These are phyloP conservation scores for Wickerhamiella brachini DNA, from an alignment of 805 yeast genomes.

Conservation along the genomic window DNA sequence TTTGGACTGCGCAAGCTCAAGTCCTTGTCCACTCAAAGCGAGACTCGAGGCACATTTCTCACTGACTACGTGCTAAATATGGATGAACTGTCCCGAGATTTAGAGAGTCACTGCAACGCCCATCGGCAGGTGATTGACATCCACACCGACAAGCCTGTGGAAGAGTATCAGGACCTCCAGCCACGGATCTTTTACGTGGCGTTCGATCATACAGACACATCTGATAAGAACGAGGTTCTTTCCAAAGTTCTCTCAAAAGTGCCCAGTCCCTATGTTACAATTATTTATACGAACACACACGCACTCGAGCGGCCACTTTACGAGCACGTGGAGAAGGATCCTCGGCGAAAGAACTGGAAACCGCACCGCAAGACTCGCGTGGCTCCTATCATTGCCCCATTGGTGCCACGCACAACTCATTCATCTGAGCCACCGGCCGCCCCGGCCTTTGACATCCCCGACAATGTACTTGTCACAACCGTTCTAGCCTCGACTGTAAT, in stretches of 20 bases:
- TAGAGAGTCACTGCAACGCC: slow-evolving; percentile 17
- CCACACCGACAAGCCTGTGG: slow-evolving; percentile 3
- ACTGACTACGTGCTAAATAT: slow-evolving; percentile 12
- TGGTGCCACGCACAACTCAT: slow-evolving; percentile 1
- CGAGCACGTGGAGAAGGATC: slow-evolving; percentile 19
- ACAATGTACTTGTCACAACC: slow-evolving; percentile 13
- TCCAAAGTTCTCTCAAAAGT: slow-evolving; percentile 46
- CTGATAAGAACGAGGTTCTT: slow-evolving; percentile 28
- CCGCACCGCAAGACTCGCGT: slow-evolving; percentile 7
- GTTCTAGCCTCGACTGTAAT: slow-evolving; percentile 10
- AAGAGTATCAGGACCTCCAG: slow-evolving; percentile 8
- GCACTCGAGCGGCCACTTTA: slow-evolving; percentile 16
- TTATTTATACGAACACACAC: slow-evolving; percentile 39
- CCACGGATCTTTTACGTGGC: slow-evolving; percentile 16
- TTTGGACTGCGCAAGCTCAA: slow-evolving; percentile 9
- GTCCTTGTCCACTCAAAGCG: slow-evolving; percentile 14
- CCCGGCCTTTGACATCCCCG: slow-evolving; percentile 13
- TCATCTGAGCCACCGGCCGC: slow-evolving; percentile 7
- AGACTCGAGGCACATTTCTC: slow-evolving; percentile 15
- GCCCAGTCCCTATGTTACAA: slow-evolving; percentile 60
- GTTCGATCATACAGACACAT: slow-evolving; percentile 8
- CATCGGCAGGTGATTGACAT: slow-evolving; percentile 5
- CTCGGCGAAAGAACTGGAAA: slow-evolving; percentile 19
- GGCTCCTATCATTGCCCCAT: slow-evolving; percentile 16
- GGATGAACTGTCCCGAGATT: slow-evolving; percentile 16